Evolutionary conservation across 257 asterid genomes (phyloP), one percentile per base, ranked within the genome.

Genomic region (Vinca minor): DNA sequence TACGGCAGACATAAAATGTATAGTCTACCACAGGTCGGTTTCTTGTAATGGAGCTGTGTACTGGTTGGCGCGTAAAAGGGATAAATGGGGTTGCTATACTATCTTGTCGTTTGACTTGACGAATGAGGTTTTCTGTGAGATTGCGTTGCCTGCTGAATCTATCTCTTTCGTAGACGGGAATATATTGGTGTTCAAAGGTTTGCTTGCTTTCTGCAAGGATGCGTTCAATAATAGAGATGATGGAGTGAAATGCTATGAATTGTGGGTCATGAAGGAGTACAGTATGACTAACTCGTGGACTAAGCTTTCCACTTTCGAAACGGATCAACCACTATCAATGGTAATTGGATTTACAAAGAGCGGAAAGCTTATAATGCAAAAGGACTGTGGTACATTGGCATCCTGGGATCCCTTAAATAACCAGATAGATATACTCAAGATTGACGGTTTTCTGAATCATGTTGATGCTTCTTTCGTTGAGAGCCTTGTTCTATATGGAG

Each of bases 391-490:
- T 20, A 38, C 1, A 23, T 65, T 65, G 7, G 61, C 69, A 21
- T 50, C 49, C 26, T 65, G 59, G 69, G 61, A 65, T 25, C 62
- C 62, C 28, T 28, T 12, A 36, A 12, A 8, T 0, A 25, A 21
- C 38, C 12, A 13, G 31, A 15, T 65, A 11, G 31, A 21, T n/a
- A 28, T 6, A 23, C 48, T 50, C 31, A 10, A 48, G 11, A 64
- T 64, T 10, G 48, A 47, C 20, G 68, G 21, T 29, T 49, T 49
- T 48, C 38, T 50, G 11, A 12, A 65, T 35, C 69, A 65, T 65
- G 48, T 65, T 11, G 69, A 50, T 53, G 23, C 69, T 65, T 25
- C 62, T 50, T 65, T 65, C 36, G 52, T 65, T 28, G 69, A 64
- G 32, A 65, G 69, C 46, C 62, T 65, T 12, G 36, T 65, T 50